Evolutionary conservation across 1,139 yeast species (phyloP).

Genomic region (Nakaseomyces sp.): DNA sequence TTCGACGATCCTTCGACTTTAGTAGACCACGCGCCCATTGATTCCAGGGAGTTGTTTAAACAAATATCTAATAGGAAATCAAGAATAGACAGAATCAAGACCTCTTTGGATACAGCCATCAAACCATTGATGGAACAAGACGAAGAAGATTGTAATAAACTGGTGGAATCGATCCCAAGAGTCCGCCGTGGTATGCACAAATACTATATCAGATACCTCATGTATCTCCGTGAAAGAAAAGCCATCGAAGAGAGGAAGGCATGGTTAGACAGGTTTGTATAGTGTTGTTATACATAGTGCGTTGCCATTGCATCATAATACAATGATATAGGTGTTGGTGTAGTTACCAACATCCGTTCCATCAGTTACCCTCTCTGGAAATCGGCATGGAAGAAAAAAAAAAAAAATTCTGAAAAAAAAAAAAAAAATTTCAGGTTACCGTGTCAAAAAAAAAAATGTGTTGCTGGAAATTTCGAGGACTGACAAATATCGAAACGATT

Average conservation of each 20-base stretch:
- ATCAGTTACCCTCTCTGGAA: no score
- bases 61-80: not conserved
- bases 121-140: not conserved
- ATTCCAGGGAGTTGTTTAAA: not conserved
- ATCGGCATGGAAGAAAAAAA: no score
- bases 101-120: not conserved
- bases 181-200: not conserved
- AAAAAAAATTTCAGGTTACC: no score
- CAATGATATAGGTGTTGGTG: no score
- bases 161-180: not conserved
- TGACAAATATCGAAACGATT: not conserved
- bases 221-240: conserved; percentile 1
- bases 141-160: not conserved
- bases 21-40: not conserved
- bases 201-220: not conserved
- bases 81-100: not conserved
- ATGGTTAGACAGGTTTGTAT: not conserved
- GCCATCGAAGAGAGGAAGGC: not conserved
- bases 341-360: no score
- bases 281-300: no score
- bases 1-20: not conserved
- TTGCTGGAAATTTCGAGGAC: not conserved
- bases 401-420: not conserved
- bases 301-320: no score
- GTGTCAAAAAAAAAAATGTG: no score